phyloP scores from a whole-genome alignment of 2,329 filamentous ascomycete genomes.

The Trichoderma atroviride region DNA sequence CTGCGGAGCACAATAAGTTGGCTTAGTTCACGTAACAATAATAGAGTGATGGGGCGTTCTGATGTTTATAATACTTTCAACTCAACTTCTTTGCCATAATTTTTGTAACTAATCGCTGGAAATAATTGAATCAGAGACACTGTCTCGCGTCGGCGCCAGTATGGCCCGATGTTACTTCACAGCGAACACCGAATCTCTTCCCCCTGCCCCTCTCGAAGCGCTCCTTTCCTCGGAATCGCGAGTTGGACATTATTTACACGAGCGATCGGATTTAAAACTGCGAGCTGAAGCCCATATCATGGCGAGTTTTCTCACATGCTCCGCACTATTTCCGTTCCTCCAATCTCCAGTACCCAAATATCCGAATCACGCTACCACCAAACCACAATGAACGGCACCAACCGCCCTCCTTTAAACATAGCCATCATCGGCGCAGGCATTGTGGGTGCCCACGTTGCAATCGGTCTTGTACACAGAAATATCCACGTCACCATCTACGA shows the following conservation, averaged over 20 bases:
- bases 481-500: constrained; percentile 52
- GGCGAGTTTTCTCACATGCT: background rate
- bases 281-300: background rate
- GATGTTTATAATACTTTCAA: background rate
- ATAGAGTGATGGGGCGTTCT: background rate
- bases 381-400: background rate
- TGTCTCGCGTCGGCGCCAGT: background rate
- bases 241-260: background rate
- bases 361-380: background rate
- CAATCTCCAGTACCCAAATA: background rate
- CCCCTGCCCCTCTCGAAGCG: background rate
- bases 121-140: background rate
- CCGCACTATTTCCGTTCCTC: background rate
- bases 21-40: background rate
- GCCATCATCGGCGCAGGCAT: constrained; percentile 57
- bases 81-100: background rate
- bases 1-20: background rate
- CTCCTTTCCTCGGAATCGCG: background rate
- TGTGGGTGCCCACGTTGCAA: constrained; percentile 52
- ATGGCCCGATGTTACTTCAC: background rate
- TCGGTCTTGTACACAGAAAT: constrained; percentile 48
- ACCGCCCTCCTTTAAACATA: constrained; percentile 35
- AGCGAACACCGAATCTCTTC: background rate
- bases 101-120: background rate
- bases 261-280: background rate